phyloP scores from a whole-genome alignment of 306 rosid species.

The Castanea sativa region DNA sequence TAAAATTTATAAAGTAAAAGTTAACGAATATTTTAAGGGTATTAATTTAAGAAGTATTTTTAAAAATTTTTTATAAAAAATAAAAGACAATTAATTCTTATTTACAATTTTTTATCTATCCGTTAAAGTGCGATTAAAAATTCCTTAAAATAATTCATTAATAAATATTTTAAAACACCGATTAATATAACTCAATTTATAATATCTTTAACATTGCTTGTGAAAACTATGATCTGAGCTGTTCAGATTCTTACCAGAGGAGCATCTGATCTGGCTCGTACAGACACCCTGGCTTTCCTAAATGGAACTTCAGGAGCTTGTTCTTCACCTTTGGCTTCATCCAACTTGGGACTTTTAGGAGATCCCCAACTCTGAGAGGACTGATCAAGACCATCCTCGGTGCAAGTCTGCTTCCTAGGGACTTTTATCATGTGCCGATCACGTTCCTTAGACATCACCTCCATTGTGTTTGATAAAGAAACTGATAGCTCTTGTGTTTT shows the following conservation, averaged over 20 bases:
- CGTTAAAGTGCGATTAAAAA: rapidly evolving
- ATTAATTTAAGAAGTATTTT: no score
- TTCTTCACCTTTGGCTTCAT: slow-evolving; percentile 23
- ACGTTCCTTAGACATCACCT: slow-evolving; percentile 30
- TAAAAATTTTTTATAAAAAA: no score
- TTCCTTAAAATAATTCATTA: no score
- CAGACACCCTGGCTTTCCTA: slow-evolving; percentile 54
- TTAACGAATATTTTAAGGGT: no score
- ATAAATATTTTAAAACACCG: rapidly evolving
- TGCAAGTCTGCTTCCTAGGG: slow-evolving; percentile 25
- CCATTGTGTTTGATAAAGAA: slow-evolving; percentile 24
- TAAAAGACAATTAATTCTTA: no score
- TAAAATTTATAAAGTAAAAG: no score
- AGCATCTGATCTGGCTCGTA: slow-evolving; percentile 55
- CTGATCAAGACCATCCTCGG: slow-evolving; percentile 26
- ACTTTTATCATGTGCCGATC: slow-evolving; percentile 16
- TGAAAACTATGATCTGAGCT: background rate
- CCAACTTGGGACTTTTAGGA: slow-evolving; percentile 18
- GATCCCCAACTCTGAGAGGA: slow-evolving; percentile 42
- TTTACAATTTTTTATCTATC: no score
- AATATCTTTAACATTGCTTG: no score
- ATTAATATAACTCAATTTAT: rapidly evolving
- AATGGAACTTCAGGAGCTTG: slow-evolving; percentile 23
- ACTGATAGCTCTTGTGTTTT: slow-evolving; percentile 20
- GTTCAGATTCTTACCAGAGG: slow-evolving; percentile 26